A percentile compares a stretch with the other conserved stretches of the same genome.
These are phyloP conservation scores for Phoma sp. DNA, from an alignment of 2,329 filamentous ascomycete genomes.

Conservation along the genomic window DNA sequence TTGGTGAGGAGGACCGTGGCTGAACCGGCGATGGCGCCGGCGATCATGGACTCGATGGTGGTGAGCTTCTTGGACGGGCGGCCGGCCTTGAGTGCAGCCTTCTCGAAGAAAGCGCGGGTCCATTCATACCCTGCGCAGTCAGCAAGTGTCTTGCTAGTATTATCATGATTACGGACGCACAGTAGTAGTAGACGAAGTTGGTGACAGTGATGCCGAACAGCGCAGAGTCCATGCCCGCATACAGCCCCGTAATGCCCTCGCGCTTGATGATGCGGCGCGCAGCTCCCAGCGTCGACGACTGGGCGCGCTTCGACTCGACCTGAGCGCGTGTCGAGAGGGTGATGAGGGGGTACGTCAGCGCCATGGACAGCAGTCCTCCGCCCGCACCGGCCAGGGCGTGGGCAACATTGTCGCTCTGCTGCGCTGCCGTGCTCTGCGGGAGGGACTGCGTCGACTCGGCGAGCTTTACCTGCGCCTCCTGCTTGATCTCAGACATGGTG, in stretches of 20 bases:
- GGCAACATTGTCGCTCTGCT: slow-evolving; percentile 95
- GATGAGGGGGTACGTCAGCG: slow-evolving; percentile 92
- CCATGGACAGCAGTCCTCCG: slow-evolving; percentile 93
- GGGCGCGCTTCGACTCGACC: slow-evolving; percentile 92
- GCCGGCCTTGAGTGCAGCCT: slow-evolving; percentile 73
- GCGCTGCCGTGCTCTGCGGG: slow-evolving; percentile 68
- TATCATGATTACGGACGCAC: slow-evolving; percentile 48
- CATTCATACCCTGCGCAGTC: slow-evolving; percentile 81
- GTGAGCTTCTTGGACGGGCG: slow-evolving; percentile 82
- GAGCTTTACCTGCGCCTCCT: slow-evolving; percentile 44
- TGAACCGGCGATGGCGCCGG: slow-evolving; percentile 89
- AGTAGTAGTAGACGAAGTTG: slow-evolving; percentile 99
- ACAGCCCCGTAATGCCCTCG: slow-evolving; percentile 87
- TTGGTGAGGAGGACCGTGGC: slow-evolving; percentile 96
- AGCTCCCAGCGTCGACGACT: slow-evolving; percentile 82
- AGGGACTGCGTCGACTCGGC: slow-evolving; percentile 41
- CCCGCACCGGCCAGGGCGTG: slow-evolving; percentile 93
- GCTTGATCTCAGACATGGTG: slow-evolving; percentile 40
- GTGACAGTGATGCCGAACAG: slow-evolving; percentile 98
- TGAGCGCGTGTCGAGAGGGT: slow-evolving; percentile 97
- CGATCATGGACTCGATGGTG: slow-evolving; percentile 91
- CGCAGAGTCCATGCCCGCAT: slow-evolving; percentile 90
- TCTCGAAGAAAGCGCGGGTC: slow-evolving; percentile 86
- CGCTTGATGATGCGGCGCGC: slow-evolving; percentile 86
- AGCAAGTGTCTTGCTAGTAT: slow-evolving; percentile 2